phyloP scores from a whole-genome alignment of 306 rosid genomes.

The Medicago lupulina region DNA sequence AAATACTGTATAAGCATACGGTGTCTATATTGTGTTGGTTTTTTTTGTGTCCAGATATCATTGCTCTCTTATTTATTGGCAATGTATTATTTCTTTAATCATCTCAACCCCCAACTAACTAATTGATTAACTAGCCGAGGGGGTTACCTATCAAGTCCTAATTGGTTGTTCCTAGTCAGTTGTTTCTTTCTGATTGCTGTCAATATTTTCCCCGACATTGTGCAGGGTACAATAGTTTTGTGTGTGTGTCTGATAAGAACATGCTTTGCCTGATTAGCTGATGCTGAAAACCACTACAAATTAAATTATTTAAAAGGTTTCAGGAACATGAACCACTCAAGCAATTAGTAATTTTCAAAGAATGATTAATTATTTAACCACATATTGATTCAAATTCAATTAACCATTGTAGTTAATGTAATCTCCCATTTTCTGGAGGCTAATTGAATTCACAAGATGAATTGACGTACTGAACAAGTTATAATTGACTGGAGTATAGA shows the following conservation, averaged over 20 bases:
- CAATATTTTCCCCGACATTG: not conserved
- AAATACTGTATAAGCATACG: too few relatives aligned
- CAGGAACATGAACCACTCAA: conserved; percentile 10
- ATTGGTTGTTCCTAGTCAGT: conserved; percentile 14
- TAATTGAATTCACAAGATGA: conserved; percentile 26
- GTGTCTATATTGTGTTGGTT: too few relatives aligned
- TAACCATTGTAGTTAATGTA: conserved; percentile 28
- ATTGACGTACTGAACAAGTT: conserved; percentile 13
- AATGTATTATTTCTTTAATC: not conserved
- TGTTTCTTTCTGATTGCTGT: conserved; percentile 14
- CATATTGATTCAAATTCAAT: conserved; percentile 4
- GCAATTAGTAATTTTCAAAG: not conserved
- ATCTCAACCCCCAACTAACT: not conserved
- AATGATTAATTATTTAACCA: conserved; percentile 12
- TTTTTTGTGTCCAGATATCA: too few relatives aligned
- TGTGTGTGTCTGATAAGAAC: not conserved
- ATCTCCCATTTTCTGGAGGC: not conserved
- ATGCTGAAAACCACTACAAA: not conserved
- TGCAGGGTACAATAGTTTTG: not conserved
- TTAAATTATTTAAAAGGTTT: not conserved
- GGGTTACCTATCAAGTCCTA: conserved; percentile 18
- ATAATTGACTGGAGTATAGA: conserved; percentile 14
- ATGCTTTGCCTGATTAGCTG: conserved; percentile 14
- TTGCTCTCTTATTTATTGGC: not conserved
- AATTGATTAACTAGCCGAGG: not conserved